phyloP scores from a whole-genome alignment of 2,329 filamentous ascomycete genomes.

The Aaosphaeria pasadenensis region DNA sequence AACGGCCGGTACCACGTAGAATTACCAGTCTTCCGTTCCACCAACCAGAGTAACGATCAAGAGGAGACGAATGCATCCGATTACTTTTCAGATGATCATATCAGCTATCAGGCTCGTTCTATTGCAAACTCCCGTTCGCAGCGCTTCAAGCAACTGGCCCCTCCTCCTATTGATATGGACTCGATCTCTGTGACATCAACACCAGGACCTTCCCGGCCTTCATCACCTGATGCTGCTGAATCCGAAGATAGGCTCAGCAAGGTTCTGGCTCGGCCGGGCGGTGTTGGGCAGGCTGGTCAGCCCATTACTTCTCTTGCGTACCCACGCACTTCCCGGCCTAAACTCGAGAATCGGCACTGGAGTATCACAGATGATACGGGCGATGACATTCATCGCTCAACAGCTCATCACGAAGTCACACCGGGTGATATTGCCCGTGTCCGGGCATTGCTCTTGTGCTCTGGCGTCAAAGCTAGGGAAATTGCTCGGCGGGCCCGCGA shows the following conservation, averaged over 20 bases:
- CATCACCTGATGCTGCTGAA: slow-evolving; percentile 18
- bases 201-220: slow-evolving; percentile 9
- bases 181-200: slow-evolving; percentile 20
- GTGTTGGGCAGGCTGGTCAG: slow-evolving; percentile 20
- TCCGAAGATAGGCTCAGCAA: slow-evolving; percentile 25
- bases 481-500: slow-evolving; percentile 65
- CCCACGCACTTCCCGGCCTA: slow-evolving; percentile 26
- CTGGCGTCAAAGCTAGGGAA: slow-evolving; percentile 86
- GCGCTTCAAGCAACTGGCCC: slow-evolving; percentile 45
- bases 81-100: slow-evolving; percentile 31
- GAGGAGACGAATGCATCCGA: slow-evolving; percentile 16
- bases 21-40: slow-evolving; percentile 32
- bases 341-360: slow-evolving; percentile 52
- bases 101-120: slow-evolving; percentile 40
- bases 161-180: slow-evolving; percentile 49
- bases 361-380: slow-evolving; percentile 52
- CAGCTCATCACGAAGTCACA: slow-evolving; percentile 27
- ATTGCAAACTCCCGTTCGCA: slow-evolving; percentile 37
- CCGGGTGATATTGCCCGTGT: slow-evolving; percentile 77
- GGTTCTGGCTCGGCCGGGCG: slow-evolving; percentile 30
- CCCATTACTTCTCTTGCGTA: slow-evolving; percentile 29
- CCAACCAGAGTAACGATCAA: slow-evolving; percentile 22
- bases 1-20: slow-evolving; percentile 30
- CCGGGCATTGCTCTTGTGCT: slow-evolving; percentile 71
- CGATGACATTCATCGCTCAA: slow-evolving; percentile 31